These are phyloP conservation scores for Ceratobasidium sp. DNA, from an alignment of 1,284 basidiomycete species.

Conservation along the genomic window DNA sequence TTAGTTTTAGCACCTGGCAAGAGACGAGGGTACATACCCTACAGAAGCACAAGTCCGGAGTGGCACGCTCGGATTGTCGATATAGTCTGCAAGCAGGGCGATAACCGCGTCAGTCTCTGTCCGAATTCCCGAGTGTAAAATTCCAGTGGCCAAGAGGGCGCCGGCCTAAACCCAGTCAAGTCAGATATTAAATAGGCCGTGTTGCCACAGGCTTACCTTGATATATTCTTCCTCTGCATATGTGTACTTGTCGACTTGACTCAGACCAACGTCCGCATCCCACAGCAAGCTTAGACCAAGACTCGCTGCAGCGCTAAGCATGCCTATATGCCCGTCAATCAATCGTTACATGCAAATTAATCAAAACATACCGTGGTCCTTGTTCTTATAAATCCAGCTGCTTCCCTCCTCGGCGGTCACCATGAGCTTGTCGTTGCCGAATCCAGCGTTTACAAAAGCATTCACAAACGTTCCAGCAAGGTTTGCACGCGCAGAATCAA, in stretches of 20 bases:
- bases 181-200: not conserved
- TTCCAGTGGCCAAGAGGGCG: constrained; percentile 92
- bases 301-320: constrained; percentile 96
- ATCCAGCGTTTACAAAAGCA: constrained; percentile 98
- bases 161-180: constrained; percentile 67
- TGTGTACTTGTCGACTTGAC: constrained; percentile 97
- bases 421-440: constrained; percentile 99
- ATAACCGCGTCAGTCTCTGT: constrained; percentile 94
- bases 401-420: constrained; percentile 94
- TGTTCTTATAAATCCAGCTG: constrained; percentile 99
- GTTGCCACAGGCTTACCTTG: constrained; percentile 62
- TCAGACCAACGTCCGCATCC: constrained; percentile 95
- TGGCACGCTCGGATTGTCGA: constrained; percentile 84
- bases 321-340: constrained; percentile 62
- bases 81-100: constrained; percentile 89
- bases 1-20: not conserved
- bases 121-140: constrained; percentile 88
- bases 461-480: constrained; percentile 98
- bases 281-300: constrained; percentile 93
- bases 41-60: constrained; percentile 89
- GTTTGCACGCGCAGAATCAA: constrained; percentile 95
- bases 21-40: constrained; percentile 54
- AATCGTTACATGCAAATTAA: not conserved
- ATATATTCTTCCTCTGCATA: constrained; percentile 97
- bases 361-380: constrained; percentile 79